Base-by-base conservation (phyloP, 148 eudicot species). In the Dianthus caryophyllus region DNA sequence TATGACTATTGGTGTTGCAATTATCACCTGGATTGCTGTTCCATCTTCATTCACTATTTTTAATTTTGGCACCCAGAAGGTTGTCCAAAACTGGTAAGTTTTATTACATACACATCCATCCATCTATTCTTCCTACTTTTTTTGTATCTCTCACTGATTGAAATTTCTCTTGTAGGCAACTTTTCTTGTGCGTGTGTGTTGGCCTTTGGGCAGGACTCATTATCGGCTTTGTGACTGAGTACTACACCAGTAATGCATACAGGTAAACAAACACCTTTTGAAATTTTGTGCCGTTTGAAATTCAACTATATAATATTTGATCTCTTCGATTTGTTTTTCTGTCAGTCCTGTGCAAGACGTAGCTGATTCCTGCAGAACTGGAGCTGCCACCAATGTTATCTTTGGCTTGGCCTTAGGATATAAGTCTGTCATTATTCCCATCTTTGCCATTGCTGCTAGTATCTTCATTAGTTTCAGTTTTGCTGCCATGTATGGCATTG, bases 141-240 rank as follows among this genome's bases (percentile, higher is more conserved):
- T 33, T 33, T 33, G 4, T 7, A 33, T 33, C 4, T 33, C 38
- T 33, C 38, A 33, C 4, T 33, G 38, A 2, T 33, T 33, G 38
- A 33, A 33, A 33, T 33, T 33, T 7, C 38, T 33, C 38, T 33
- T 84, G 79, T 83, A 90, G 97, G 97, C 89, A 90, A 77, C 68
- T 90, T 67, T 87, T 87, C 77, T 73, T 84, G 39, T 90, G 97
- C 71, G 97, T 90, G 64, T 75, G 79, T 75, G 97, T 90, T 68
- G 97, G 97, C 61, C 73, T 90, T 76, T 90, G 94, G 97, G 97
- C 97, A 72, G 97, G 97, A 52, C 97, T 90, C 56, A 81, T 90
- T 52, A 90, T 90, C 68, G 97, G 97, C 52, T 90, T 90, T 57
- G 91, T 90, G 48, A 90, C 97, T 0, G 97, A 90, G 69, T 90